These are phyloP conservation scores for Apiotrichum porosum DNA, from an alignment of 1,284 basidiomycete genomes.

Conservation along the genomic window DNA sequence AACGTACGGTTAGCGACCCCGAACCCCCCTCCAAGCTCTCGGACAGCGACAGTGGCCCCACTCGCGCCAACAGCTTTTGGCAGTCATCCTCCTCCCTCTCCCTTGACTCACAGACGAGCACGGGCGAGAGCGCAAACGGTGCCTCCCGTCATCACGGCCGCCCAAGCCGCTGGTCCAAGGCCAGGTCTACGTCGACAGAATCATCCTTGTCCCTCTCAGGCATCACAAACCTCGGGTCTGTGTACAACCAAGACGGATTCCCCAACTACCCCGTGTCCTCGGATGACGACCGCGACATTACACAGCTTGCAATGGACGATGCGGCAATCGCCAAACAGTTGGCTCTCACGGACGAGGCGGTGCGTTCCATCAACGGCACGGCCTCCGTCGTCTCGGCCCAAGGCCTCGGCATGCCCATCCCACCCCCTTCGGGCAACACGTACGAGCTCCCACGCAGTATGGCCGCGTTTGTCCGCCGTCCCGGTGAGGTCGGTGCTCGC, in stretches of 20 bases:
- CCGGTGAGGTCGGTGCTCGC: background rate
- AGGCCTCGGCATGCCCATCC: constrained; percentile 10
- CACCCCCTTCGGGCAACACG: constrained; percentile 10
- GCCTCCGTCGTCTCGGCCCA: constrained; percentile 32
- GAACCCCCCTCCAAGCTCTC: too few relatives aligned
- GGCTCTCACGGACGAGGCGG: constrained; percentile 41
- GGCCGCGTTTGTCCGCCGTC: constrained; percentile 18
- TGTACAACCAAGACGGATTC: constrained; percentile 44
- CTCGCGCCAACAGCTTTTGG: constrained; percentile 3
- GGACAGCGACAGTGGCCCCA: too few relatives aligned
- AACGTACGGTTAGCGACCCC: too few relatives aligned
- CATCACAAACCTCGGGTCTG: constrained; percentile 31
- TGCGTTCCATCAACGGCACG: constrained; percentile 42
- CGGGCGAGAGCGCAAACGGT: constrained; percentile 6
- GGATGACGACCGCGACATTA: constrained; percentile 14
- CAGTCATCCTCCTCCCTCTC: constrained; percentile 1
- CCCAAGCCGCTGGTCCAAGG: constrained; percentile 15
- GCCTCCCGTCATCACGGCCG: background rate
- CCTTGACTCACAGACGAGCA: constrained; percentile 4
- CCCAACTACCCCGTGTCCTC: constrained; percentile 20
- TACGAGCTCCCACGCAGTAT: constrained; percentile 19
- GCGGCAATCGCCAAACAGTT: constrained; percentile 24
- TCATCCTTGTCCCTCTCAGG: constrained; percentile 24
- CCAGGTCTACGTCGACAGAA: constrained; percentile 35
- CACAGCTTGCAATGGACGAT: constrained; percentile 19